Percentiles rank a stretch among this genome's conserved stretches.
Evolutionary conservation across 2,329 filamentous ascomycete species (phyloP).

Genomic region (Botryotinia convoluta): DNA sequence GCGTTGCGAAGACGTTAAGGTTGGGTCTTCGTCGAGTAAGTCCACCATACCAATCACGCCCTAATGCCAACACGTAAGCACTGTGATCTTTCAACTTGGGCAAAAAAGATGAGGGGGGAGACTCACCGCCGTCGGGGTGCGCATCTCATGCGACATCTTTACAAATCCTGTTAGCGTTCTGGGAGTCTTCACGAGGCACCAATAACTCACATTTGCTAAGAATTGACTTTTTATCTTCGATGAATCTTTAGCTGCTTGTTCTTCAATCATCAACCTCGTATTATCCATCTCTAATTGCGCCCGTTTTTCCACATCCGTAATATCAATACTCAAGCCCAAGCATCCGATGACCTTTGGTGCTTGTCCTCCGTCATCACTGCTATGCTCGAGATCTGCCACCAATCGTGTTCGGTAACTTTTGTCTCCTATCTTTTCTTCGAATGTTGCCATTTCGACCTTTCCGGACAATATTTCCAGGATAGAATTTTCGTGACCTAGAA

Average conservation of each 20-base stretch:
- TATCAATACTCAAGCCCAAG: constrained; percentile 31
- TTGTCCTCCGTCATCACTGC: constrained; percentile 24
- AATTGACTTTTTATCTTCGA: constrained; percentile 33
- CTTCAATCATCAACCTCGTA: constrained; percentile 27
- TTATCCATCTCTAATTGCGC: constrained; percentile 30
- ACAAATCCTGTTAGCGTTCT: not conserved
- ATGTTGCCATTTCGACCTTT: constrained; percentile 27
- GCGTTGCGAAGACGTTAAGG: constrained; percentile 27
- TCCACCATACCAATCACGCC: constrained; percentile 35
- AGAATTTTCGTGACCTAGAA: constrained; percentile 26
- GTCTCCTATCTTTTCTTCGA: constrained; percentile 26
- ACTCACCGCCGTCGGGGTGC: constrained; percentile 32
- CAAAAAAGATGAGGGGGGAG: not conserved
- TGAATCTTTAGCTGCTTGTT: constrained; percentile 33
- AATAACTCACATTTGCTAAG: constrained; percentile 30
- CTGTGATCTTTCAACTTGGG: not conserved
- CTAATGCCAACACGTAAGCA: constrained; percentile 19
- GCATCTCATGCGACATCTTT: constrained; percentile 34
- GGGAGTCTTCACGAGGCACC: not conserved
- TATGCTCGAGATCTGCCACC: constrained; percentile 30
- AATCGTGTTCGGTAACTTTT: constrained; percentile 28
- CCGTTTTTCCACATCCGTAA: constrained; percentile 31
- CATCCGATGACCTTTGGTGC: constrained; percentile 28
- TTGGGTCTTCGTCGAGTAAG: constrained; percentile 30
- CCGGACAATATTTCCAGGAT: constrained; percentile 27